A percentile compares a stretch with the other conserved stretches of the same genome.
Evolutionary conservation across 495 filamentous ascomycete species (phyloP).

Genomic region (Penicillium simplicissimum): DNA sequence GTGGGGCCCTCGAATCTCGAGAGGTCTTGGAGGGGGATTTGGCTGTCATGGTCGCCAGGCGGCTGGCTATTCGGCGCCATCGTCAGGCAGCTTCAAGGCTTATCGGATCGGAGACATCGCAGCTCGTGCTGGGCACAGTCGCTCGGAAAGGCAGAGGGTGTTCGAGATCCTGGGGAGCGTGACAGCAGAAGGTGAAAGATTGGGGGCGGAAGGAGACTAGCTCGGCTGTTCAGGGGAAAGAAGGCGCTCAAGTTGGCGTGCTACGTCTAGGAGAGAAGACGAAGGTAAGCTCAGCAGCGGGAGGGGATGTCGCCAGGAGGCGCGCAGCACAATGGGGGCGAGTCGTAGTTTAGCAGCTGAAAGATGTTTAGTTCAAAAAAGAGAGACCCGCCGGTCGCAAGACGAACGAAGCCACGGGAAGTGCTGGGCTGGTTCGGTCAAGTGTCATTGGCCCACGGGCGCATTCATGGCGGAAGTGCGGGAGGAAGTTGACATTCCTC

Average conservation of each 20-base stretch:
- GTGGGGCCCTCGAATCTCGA: constrained; percentile 51
- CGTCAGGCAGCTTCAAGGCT: constrained; percentile 40
- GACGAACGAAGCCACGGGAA: background rate
- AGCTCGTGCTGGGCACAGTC: constrained; percentile 20
- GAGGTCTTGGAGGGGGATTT: constrained; percentile 85
- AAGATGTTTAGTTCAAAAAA: constrained; percentile 14
- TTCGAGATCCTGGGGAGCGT: background rate
- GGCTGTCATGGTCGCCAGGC: constrained; percentile 50
- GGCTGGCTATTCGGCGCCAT: constrained; percentile 63
- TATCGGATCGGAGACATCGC: constrained; percentile 50
- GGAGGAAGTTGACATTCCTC: background rate
- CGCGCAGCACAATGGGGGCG: constrained; percentile 12
- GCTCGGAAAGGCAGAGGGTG: background rate
- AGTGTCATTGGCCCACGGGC: constrained; percentile 10
- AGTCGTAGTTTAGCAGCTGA: background rate
- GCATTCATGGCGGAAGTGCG: background rate
- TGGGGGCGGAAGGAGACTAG: background rate
- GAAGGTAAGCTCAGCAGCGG: background rate
- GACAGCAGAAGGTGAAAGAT: background rate
- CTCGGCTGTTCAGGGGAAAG: background rate
- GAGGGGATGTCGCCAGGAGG: constrained; percentile 1
- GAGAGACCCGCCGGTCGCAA: constrained; percentile 17
- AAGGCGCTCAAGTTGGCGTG: background rate
- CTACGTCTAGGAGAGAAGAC: background rate
- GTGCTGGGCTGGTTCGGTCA: background rate